These are phyloP conservation scores for Aphanocladium album DNA, from an alignment of 2,329 filamentous ascomycete genomes.

Conservation along the genomic window DNA sequence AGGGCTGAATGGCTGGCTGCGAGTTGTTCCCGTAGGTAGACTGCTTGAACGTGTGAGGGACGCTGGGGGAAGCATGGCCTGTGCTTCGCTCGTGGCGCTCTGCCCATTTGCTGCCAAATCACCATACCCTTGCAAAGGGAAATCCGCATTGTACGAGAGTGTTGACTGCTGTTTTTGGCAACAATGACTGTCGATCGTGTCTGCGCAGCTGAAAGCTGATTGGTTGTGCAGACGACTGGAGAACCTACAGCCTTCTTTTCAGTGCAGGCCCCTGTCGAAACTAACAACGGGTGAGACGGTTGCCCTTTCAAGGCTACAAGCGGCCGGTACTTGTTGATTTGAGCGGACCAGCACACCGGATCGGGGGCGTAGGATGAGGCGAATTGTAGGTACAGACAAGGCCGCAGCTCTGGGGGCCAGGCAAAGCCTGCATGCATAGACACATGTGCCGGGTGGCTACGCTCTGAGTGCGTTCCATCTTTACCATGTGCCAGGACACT, in stretches of 20 bases:
- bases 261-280: neutral
- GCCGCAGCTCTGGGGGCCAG: too few relatives aligned
- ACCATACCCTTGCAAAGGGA: too few relatives aligned
- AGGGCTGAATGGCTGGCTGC: slow-evolving; percentile 8
- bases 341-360: neutral
- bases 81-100: too few relatives aligned
- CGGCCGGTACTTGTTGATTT: neutral
- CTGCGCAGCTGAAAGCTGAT: neutral
- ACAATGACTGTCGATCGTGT: neutral
- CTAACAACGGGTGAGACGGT: neutral
- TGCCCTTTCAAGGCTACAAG: neutral
- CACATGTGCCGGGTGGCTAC: too few relatives aligned
- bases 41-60: too few relatives aligned
- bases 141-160: neutral
- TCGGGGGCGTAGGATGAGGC: neutral
- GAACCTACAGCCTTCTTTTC: neutral
- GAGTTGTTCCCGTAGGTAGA: too few relatives aligned
- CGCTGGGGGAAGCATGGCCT: too few relatives aligned
- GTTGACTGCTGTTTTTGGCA: neutral
- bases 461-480: too few relatives aligned
- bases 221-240: neutral
- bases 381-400: neutral
- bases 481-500: too few relatives aligned
- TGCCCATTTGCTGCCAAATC: too few relatives aligned
- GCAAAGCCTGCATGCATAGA: too few relatives aligned